phyloP scores from a whole-genome alignment of 768 basidiomycete genomes.

The Megacollybia marginata region DNA sequence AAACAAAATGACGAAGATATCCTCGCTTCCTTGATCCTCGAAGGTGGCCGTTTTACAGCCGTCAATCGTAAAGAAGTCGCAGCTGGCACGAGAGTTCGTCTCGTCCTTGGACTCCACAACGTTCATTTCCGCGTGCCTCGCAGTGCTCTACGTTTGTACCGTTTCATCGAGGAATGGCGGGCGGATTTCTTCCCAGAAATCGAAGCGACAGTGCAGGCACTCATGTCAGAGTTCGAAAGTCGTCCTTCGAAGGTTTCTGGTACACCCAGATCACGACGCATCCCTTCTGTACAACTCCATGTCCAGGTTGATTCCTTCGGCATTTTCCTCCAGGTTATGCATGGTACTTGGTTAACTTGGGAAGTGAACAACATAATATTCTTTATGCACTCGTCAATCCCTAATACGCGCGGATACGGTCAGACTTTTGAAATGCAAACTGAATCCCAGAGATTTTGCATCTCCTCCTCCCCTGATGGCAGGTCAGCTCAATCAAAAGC shows the following conservation, averaged over 20 bases:
- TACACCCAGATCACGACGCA: constrained; percentile 16
- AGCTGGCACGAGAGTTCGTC: constrained; percentile 29
- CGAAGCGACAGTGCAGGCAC: constrained; percentile 54
- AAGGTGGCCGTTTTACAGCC: constrained; percentile 35
- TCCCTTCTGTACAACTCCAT: constrained; percentile 40
- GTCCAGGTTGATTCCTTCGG: constrained; percentile 42
- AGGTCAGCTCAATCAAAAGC: constrained; percentile 31
- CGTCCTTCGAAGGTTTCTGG: constrained; percentile 28
- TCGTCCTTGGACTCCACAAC: constrained; percentile 36
- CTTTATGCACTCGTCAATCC: constrained; percentile 35
- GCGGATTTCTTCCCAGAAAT: constrained; percentile 72
- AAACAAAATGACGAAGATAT: constrained; percentile 41
- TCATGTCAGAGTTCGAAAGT: constrained; percentile 57
- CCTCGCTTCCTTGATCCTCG: constrained; percentile 53
- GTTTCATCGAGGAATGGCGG: constrained; percentile 77
- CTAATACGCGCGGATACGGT: constrained; percentile 21
- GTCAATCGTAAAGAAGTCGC: constrained; percentile 39
- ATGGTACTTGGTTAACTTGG: constrained; percentile 83
- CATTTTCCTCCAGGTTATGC: constrained; percentile 76
- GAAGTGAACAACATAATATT: constrained; percentile 43
- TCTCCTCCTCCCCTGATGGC: constrained; percentile 41
- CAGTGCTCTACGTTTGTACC: constrained; percentile 72
- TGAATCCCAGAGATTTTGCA: constrained; percentile 50
- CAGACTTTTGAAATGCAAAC: constrained; percentile 60
- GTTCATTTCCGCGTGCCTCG: constrained; percentile 63